Percentiles rank a stretch among this genome's conserved stretches.
phyloP scores from a whole-genome alignment of 2,329 filamentous ascomycete species.

The Lasiodiplodia hormozganensis region DNA sequence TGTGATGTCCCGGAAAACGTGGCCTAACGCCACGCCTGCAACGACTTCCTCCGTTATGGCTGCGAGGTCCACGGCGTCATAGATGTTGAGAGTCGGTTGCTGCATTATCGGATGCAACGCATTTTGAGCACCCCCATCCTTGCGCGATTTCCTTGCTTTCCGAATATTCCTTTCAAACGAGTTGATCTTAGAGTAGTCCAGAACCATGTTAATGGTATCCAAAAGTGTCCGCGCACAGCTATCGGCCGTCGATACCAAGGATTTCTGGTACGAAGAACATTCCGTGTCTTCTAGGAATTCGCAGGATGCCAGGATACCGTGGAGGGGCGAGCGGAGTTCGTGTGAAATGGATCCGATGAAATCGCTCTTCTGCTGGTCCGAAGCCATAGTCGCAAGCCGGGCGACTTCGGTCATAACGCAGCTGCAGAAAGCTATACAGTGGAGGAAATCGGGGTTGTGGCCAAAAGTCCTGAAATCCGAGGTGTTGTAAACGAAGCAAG shows the following conservation, averaged over 20 bases:
- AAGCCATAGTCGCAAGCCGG: constrained; percentile 47
- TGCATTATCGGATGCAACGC: constrained; percentile 29
- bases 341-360: constrained; percentile 61
- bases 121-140: constrained; percentile 31
- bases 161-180: constrained; percentile 40
- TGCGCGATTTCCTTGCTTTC: constrained; percentile 40
- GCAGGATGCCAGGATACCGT: constrained; percentile 51
- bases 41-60: constrained; percentile 61
- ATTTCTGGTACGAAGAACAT: constrained; percentile 49
- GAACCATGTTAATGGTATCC: constrained; percentile 55
- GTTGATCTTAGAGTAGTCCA: constrained; percentile 57
- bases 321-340: constrained; percentile 57
- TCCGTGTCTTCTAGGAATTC: constrained; percentile 57
- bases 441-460: constrained; percentile 50
- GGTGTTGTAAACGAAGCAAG: constrained; percentile 53
- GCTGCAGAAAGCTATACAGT: constrained; percentile 51
- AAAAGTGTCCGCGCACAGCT: constrained; percentile 59
- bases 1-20: constrained; percentile 47
- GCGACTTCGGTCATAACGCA: constrained; percentile 51
- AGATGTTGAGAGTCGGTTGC: constrained; percentile 43
- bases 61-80: constrained; percentile 50
- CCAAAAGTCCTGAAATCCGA: constrained; percentile 38
- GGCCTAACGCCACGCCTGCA: constrained; percentile 61
- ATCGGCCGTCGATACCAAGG: constrained; percentile 56
- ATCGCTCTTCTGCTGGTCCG: constrained; percentile 58